A percentile compares a stretch with the other conserved stretches of the same genome.
These are phyloP conservation scores for Tulasnella calospora DNA, from an alignment of 768 basidiomycete genomes.

Conservation along the genomic window DNA sequence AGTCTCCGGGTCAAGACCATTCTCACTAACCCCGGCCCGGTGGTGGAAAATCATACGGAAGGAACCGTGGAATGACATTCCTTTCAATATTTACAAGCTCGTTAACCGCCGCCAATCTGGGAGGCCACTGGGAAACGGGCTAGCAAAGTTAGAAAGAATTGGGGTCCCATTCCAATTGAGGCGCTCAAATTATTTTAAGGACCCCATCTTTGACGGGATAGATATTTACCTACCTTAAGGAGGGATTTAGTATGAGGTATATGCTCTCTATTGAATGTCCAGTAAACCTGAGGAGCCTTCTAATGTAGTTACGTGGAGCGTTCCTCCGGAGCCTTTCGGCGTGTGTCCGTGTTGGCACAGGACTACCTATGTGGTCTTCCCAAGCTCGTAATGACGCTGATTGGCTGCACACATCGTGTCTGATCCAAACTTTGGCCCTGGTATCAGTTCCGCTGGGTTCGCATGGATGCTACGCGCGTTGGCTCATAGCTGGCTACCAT, in stretches of 20 bases:
- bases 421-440: no score
- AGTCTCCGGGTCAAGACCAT: neutral
- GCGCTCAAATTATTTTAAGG: neutral
- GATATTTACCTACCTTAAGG: neutral
- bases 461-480: no score
- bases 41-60: neutral
- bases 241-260: neutral
- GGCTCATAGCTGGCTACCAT: no score
- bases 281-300: neutral
- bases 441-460: no score
- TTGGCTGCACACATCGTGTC: no score
- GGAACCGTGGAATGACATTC: neutral
- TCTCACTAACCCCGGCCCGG: neutral
- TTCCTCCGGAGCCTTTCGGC: no score
- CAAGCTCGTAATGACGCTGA: no score
- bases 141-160: neutral
- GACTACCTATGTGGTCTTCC: no score
- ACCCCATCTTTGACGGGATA: neutral
- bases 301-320: no score
- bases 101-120: neutral
- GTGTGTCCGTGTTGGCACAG: no score
- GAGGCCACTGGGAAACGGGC: neutral
- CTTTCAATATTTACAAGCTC: neutral
- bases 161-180: neutral
- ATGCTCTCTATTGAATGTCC: neutral